Evolutionary conservation across 768 basidiomycete species (phyloP).

Genomic region (Scleroderma bovista): DNA sequence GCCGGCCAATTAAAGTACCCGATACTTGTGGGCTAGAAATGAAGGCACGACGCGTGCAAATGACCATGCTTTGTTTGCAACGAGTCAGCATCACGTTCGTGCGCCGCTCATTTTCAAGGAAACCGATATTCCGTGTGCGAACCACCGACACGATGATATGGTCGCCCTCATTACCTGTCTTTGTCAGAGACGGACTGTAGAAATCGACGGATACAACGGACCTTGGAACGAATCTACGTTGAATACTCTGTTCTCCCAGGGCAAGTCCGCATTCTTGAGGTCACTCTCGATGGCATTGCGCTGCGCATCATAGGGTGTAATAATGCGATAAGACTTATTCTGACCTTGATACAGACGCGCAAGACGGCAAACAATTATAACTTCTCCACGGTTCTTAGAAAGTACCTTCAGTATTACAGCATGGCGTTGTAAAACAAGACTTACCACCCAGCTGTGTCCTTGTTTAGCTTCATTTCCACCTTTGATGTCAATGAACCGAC

Average conservation of each 20-base stretch:
- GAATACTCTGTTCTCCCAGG: conserved; percentile 63
- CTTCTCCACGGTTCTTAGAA: conserved; percentile 32
- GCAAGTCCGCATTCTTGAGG: conserved; percentile 43
- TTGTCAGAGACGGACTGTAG: neutral
- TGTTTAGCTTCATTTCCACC: conserved; percentile 24
- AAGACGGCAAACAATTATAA: conserved; percentile 46
- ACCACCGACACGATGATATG: conserved; percentile 68
- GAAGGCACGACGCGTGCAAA: conserved; percentile 46
- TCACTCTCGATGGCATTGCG: conserved; percentile 48
- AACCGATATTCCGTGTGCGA: conserved; percentile 53
- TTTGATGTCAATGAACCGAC: conserved; percentile 35
- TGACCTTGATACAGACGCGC: conserved; percentile 45
- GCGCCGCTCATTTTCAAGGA: conserved; percentile 54
- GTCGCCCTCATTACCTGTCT: conserved; percentile 48
- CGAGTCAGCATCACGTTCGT: conserved; percentile 86
- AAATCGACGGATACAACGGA: conserved; percentile 21
- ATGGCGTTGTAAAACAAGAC: neutral
- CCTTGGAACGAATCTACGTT: conserved; percentile 83
- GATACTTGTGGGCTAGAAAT: conserved; percentile 12
- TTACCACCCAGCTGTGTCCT: neutral
- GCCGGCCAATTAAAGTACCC: conserved; percentile 19
- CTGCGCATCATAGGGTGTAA: conserved; percentile 80
- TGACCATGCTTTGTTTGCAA: conserved; percentile 69
- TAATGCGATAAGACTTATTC: conserved; percentile 50
- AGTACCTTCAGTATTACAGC: too few species aligned